Evolutionary conservation across 2,329 filamentous ascomycete genomes (phyloP), one percentile per base, ranked within the genome.

Genomic region (Botryotinia globosa): DNA sequence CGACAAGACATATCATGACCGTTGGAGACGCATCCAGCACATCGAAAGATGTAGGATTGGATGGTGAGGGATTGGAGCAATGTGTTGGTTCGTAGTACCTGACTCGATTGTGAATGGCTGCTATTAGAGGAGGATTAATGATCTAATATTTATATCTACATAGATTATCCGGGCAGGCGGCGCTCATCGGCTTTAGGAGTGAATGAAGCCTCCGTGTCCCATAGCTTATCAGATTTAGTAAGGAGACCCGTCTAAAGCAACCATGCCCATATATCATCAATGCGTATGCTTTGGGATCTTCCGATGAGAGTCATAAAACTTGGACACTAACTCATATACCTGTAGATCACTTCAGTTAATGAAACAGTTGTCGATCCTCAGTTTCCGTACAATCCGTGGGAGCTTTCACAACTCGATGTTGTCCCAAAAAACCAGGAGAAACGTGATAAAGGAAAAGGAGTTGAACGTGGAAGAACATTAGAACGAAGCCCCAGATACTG

Each of bases 1-100:
- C 69, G 18, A 69, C 77, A 18, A 74, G 51, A 42, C 79, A 79
- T 69, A 73, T 80, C 61, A 79, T 81, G 76, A 78, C 74, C 51
- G 34, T 80, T 42, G 77, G 77, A 25, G 73, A 78, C 34, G 74
- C 77, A 48, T 64, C 77, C 20, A 58, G 63, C 7, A 42, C 39
- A 42, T 68, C 69, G 22, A 44, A 64, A 44, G 59, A 54, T 66
- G 66, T 58, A 14, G 59, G 69, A 8, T 45, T 65, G 5, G 72
- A 72, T 71, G 65, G 63, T 16, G 68, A 51, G 63, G 12, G 22
- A 4, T 44, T 39, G 51, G 48, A 39, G 14, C 20, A 42, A 37
- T 56, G 22, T 58, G 22, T 9, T 44, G 10, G 63, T 66, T 59
- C 7, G 54, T 66, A 5, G 34, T 7, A 39, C 25, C 18, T 56